Conservation (phyloP, 768 basidiomycete species). For the Agrocybe chaxingu region DNA sequence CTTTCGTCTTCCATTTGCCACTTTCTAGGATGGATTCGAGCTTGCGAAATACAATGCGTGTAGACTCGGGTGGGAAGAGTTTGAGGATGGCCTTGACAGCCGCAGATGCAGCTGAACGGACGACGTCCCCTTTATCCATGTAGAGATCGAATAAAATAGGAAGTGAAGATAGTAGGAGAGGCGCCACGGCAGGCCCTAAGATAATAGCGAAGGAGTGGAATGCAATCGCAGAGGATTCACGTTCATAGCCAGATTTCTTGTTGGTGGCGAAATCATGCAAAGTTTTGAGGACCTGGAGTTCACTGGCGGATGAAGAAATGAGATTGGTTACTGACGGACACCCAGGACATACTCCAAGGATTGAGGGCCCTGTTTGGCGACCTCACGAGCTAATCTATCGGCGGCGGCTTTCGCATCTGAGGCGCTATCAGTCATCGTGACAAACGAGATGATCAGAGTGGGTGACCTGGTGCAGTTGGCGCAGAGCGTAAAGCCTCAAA, state of each 20-base stretch:
- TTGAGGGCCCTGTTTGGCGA: conserved; percentile 60
- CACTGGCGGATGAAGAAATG: conserved; percentile 34
- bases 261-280: conserved; percentile 72
- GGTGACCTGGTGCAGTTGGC: conserved; percentile 59
- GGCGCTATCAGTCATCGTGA: conserved; percentile 8
- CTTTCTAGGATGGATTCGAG: conserved; percentile 75
- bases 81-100: conserved; percentile 85
- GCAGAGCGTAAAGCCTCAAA: conserved; percentile 53
- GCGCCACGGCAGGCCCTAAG: conserved; percentile 68
- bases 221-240: conserved; percentile 82
- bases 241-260: conserved; percentile 85
- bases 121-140: conserved; percentile 93
- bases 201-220: conserved; percentile 71
- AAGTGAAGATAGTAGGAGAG: conserved; percentile 74
- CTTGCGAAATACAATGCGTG: conserved; percentile 60
- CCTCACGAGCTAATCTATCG: conserved; percentile 72
- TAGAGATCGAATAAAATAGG: conserved; percentile 78
- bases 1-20: conserved; percentile 93
- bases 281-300: conserved; percentile 57
- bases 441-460: not conserved
- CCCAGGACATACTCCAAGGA: conserved; percentile 49
- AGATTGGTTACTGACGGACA: not conserved
- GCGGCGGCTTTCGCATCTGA: conserved; percentile 85
- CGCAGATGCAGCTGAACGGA: conserved; percentile 73
- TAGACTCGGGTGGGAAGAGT: conserved; percentile 79